Conservation (phyloP, 495 filamentous ascomycete genomes). For the Trichoderma orchidacearum region DNA sequence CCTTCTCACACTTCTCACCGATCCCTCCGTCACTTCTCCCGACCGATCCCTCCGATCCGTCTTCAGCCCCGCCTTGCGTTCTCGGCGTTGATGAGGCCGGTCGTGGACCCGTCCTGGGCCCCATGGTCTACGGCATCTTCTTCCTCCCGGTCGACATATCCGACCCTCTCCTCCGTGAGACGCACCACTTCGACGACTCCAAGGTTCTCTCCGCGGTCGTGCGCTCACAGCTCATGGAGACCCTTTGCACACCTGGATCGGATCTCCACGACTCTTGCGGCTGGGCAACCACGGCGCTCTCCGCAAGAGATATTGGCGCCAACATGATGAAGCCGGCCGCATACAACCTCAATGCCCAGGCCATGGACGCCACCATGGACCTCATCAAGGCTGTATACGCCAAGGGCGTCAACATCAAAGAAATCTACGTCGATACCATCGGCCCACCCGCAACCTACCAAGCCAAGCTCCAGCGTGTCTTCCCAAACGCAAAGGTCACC, state of each 20-base stretch:
- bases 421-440: constrained; percentile 94
- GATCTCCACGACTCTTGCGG: constrained; percentile 59
- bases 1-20: constrained; percentile 76
- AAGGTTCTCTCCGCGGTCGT: constrained; percentile 68
- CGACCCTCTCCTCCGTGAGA: constrained; percentile 53
- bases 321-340: constrained; percentile 57
- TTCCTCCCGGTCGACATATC: constrained; percentile 62
- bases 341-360: constrained; percentile 97
- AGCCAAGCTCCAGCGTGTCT: constrained; percentile 65
- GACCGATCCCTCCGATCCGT: constrained; percentile 15
- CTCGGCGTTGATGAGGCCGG: constrained; percentile 95
- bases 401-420: constrained; percentile 60
- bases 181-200: constrained; percentile 83
- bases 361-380: constrained; percentile 85
- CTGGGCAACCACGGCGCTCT: constrained; percentile 70
- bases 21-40: constrained; percentile 42
- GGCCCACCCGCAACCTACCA: constrained; percentile 75
- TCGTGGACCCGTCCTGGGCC: constrained; percentile 84
- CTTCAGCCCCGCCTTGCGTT: constrained; percentile 19
- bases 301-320: constrained; percentile 68
- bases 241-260: constrained; percentile 50
- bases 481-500: constrained; percentile 67
- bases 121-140: constrained; percentile 93
- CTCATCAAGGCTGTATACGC: constrained; percentile 66
- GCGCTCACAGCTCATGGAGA: constrained; percentile 61